Evolutionary conservation across 2,329 filamentous ascomycete genomes (phyloP).

Genomic region (Didymella segeticola): DNA sequence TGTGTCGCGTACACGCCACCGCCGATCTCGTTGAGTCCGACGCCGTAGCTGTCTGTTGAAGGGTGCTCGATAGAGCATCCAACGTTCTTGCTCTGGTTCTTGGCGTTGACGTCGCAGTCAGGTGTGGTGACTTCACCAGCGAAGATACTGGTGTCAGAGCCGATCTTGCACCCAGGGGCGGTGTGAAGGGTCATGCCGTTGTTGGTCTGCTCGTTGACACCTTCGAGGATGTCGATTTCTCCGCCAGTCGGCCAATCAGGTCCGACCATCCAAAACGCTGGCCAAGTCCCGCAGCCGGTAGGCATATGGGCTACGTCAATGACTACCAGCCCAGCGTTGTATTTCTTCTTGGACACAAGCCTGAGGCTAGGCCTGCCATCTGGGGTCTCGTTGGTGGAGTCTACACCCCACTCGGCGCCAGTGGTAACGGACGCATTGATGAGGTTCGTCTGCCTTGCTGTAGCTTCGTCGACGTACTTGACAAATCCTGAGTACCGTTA

Average conservation of each 20-base stretch:
- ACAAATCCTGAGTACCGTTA: constrained; percentile 43
- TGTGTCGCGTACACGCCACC: constrained; percentile 57
- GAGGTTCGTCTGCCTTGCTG: constrained; percentile 50
- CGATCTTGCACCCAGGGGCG: constrained; percentile 52
- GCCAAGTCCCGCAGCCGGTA: constrained; percentile 60
- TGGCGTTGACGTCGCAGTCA: constrained; percentile 58
- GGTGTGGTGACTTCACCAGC: constrained; percentile 56
- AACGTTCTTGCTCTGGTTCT: constrained; percentile 48
- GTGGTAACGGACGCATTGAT: constrained; percentile 44
- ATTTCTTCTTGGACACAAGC: constrained; percentile 55
- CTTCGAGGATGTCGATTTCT: constrained; percentile 60
- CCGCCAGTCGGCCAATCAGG: constrained; percentile 47
- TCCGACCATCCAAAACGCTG: constrained; percentile 51
- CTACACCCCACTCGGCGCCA: constrained; percentile 56
- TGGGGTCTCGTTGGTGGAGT: constrained; percentile 47
- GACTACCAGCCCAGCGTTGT: constrained; percentile 57
- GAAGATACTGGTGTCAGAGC: constrained; percentile 51
- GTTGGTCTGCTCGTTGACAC: constrained; percentile 51
- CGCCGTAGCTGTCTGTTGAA: constrained; percentile 56
- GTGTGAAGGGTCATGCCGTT: constrained; percentile 60
- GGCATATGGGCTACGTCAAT: constrained; percentile 61
- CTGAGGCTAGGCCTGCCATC: constrained; percentile 56
- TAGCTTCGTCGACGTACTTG: constrained; percentile 50
- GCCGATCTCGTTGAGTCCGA: constrained; percentile 57
- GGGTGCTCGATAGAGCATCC: constrained; percentile 53